Percentiles rank a stretch among this genome's conserved stretches.
Evolutionary conservation across 108 stramenopile genomes (phyloP).

Genomic region (Nannochloropsis gaditana): DNA sequence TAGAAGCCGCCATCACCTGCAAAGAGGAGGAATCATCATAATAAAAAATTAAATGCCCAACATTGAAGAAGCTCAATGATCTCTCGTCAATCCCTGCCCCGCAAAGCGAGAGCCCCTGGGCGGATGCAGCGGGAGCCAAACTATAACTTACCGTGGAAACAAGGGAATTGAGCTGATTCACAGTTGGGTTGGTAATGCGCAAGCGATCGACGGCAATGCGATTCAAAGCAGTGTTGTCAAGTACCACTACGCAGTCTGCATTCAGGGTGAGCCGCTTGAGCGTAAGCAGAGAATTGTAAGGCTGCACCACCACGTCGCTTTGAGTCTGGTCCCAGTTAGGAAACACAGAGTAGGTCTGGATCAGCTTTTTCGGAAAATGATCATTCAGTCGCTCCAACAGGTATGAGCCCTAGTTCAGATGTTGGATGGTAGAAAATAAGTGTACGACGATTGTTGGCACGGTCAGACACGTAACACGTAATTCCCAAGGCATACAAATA

Average conservation of each 20-base stretch:
- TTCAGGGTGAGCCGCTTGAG: constrained; percentile 91
- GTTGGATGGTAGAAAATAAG: not conserved
- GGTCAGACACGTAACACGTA: not conserved
- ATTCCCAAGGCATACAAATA: no score
- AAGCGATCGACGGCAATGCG: constrained; percentile 90
- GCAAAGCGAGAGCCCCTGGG: no score
- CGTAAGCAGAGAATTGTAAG: constrained; percentile 94
- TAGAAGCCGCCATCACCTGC: constrained; percentile 97
- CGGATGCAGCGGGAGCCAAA: constrained; percentile 42
- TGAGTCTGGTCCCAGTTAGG: constrained; percentile 86
- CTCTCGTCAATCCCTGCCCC: no score
- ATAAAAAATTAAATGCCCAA: no score
- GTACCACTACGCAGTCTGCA: constrained; percentile 76
- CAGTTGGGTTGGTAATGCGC: constrained; percentile 81
- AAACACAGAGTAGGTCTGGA: constrained; percentile 97
- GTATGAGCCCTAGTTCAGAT: constrained; percentile 60
- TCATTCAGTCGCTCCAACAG: constrained; percentile 92
- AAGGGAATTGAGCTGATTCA: constrained; percentile 81
- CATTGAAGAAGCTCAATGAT: no score
- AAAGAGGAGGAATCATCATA: constrained; percentile 21
- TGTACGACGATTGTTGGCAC: not conserved
- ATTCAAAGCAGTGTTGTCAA: constrained; percentile 54
- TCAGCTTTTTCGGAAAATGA: constrained; percentile 97
- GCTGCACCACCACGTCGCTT: constrained; percentile 95
- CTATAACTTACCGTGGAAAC: constrained; percentile 55